These are phyloP conservation scores for Boletus sensibilis DNA, from an alignment of 768 basidiomycete species.

Conservation along the genomic window DNA sequence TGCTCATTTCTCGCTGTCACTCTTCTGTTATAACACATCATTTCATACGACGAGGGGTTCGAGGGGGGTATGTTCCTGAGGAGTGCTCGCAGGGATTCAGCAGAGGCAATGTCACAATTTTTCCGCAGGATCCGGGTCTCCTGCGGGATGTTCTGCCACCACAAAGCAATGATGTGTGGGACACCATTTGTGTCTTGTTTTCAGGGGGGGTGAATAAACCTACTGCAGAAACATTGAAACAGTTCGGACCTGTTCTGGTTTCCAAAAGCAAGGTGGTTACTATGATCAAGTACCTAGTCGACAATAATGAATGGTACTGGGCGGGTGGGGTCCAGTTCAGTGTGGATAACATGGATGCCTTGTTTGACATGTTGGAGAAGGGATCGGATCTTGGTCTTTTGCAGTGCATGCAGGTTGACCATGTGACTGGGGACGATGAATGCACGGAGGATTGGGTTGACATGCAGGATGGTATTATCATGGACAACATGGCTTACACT, in stretches of 20 bases:
- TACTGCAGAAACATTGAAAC: background rate
- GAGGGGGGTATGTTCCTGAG: background rate
- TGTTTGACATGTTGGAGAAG: no score
- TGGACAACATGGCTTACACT: background rate
- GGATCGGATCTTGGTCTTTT: background rate
- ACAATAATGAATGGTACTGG: background rate
- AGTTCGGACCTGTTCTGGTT: background rate
- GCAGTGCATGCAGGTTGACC: background rate
- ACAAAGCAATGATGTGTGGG: background rate
- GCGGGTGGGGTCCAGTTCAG: background rate
- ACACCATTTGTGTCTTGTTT: background rate
- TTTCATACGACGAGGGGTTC: background rate
- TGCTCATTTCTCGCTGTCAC: background rate
- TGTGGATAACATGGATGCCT: background rate
- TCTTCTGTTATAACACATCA: background rate
- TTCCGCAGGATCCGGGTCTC: background rate
- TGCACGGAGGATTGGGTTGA: background rate
- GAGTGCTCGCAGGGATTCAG: background rate
- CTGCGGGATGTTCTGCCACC: background rate
- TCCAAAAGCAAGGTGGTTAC: background rate
- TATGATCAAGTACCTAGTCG: background rate
- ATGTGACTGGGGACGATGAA: background rate
- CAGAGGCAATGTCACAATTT: background rate
- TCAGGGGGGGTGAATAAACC: background rate
- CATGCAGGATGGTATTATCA: background rate